Base-by-base conservation (phyloP, 352 stramenopile genomes). In the Pythium coloratum region DNA sequence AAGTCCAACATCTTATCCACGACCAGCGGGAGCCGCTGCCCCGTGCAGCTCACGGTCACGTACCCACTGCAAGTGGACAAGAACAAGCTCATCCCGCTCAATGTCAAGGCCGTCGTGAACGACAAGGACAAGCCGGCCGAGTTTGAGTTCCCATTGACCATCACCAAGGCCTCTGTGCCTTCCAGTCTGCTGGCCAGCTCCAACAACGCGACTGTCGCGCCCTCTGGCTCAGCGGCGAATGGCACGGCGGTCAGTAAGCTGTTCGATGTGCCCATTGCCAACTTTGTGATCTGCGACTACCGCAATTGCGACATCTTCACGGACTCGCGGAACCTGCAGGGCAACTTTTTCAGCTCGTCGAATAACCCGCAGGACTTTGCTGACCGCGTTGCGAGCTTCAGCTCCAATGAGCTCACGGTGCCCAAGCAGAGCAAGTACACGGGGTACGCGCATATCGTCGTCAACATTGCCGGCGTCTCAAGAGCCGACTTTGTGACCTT, bases 211-310 rank as follows among this genome's bases (percentile, higher is more conserved):
- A 76, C 63, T 13, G 34, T 20, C 51, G 58, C 44, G 55, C 24
- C 32, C 32, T 18, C 36, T 30, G 38, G 30, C 53, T 33, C 50
- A 34, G 49, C 56, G 14, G 38, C 34, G 10, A 40, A 33, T 36
- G 4, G 13, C 30, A 26, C n/a, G 18, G 5, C n/a, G 18, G 59
- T 20, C 5, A 34, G 18, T 28, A 30, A 58, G 59, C 7, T 49
- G 34, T 93, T 82, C 57, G 82, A 92, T 58, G 67, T 94, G 30
- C 68, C 85, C 1, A 71, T 91, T 20, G 77, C 85, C 61, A 86
- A 92, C 42, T 78, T 94, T 33, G 83, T 89, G 54, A 82, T 94
- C 51, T 94, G 85, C 66, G 85, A 94, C 64, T 94, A 80, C 75
- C 74, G 82, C 47, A 86, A 76, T 32, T 94, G 85, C 67, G 72